phyloP scores from a whole-genome alignment of 257 asterid genomes.

The Paulownia fortunei region DNA sequence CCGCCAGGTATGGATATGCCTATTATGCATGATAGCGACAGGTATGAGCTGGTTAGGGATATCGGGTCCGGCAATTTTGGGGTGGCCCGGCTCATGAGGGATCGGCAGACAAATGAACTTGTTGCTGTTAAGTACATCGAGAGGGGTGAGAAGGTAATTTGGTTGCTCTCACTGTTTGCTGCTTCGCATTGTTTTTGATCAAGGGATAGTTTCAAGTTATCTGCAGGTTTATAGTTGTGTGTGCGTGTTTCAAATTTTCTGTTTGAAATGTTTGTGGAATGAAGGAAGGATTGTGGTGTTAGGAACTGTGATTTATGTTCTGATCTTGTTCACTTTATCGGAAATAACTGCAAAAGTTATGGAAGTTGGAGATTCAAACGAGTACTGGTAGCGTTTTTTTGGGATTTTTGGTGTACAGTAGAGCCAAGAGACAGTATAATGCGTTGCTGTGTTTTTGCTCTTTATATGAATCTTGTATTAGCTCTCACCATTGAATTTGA shows the following conservation, averaged over 20 bases:
- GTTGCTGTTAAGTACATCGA: constrained; percentile 99
- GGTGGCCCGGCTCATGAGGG: constrained; percentile 96
- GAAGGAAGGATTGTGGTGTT: background rate
- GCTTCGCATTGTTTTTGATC: background rate
- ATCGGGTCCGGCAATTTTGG: constrained; percentile 99
- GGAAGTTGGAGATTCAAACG: background rate
- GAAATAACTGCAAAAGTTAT: background rate
- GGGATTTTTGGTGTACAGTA: background rate
- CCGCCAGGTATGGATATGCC: constrained; percentile 88
- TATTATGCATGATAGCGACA: constrained; percentile 89
- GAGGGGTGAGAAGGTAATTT: constrained; percentile 91
- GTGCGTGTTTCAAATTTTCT: background rate
- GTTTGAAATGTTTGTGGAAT: background rate
- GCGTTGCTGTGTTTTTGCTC: background rate
- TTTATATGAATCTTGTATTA: background rate
- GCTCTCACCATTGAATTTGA: background rate
- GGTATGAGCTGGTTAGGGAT: constrained; percentile 87
- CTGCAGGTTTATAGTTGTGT: background rate
- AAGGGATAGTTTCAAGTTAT: background rate
- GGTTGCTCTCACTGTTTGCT: background rate
- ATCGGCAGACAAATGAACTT: constrained; percentile 79
- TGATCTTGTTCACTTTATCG: background rate
- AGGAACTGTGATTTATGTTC: background rate
- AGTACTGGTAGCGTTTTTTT: background rate
- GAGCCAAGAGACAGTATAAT: background rate